Base-by-base conservation (phyloP, 2,329 filamentous ascomycete species). In the Cladosporium sp. region DNA sequence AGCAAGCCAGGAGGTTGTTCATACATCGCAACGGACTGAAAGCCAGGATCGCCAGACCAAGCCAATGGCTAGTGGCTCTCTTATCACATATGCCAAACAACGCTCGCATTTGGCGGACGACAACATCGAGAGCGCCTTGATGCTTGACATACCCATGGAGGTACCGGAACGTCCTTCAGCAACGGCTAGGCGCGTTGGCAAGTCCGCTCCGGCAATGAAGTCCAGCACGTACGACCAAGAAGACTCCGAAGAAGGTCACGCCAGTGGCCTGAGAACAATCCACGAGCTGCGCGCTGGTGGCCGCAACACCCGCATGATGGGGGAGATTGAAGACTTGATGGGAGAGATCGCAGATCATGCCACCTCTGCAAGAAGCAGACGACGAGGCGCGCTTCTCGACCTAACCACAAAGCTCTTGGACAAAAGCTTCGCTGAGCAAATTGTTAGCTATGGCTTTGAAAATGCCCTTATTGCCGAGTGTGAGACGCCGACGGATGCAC, bases 361-460 rank as follows among this genome's bases (percentile, higher is more conserved):
- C 9, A 58, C 53, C 3, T 69, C 68, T 30, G 72, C 74, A 13
- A 61, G 67, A 13, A 76, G 76, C 3, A 70, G 72, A 29, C 71
- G 74, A 53, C 73, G 80, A 38, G 79, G 70, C 59, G 76, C 76
- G 2, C 69, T 83, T 53, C 65, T 80, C 34, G 79, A 83, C 47
- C 65, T 84, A n/a, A 74, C 75, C 45, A 66, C 64, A 20, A 81
- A 79, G 56, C 67, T 83, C 51, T 58, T 70, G 3, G 75, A 84
- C 43, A 83, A 83, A 59, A 74, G 73, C 1, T 90, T 88, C 59
- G 73, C 81, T 22, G 74, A 76, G 15, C 84, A 87, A 54, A 90
- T 96, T 60, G 77, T 86, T 17, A 84, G 90, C 54, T 84, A 89
- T 57, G 82, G 83, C 6, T 81, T 86, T 50, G 86, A 89, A 54